These are phyloP conservation scores for Fusarium acutatum DNA, from an alignment of 2,329 filamentous ascomycete species.

Conservation along the genomic window DNA sequence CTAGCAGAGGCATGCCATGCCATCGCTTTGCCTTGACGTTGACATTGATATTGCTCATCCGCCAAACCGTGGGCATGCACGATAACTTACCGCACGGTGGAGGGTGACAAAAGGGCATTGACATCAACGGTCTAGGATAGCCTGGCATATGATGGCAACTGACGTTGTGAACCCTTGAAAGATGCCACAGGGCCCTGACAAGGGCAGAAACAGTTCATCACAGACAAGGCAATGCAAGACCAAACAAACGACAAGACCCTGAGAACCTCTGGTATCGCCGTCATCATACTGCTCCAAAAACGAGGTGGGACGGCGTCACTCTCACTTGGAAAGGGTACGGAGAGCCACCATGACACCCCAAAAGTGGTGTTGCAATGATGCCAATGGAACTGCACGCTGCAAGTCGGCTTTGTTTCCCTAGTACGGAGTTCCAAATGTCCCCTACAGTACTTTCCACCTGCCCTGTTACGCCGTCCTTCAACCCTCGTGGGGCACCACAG, in stretches of 20 bases:
- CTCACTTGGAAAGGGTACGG: slow-evolving; percentile 11
- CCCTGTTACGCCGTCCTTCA: slow-evolving; percentile 15
- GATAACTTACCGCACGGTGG: slow-evolving; percentile 12
- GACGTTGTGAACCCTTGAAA: slow-evolving; percentile 39
- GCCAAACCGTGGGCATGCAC: slow-evolving; percentile 3
- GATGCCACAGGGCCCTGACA: slow-evolving; percentile 33
- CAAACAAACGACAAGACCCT: slow-evolving; percentile 34
- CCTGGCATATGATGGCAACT: slow-evolving; percentile 29
- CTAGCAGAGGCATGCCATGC: slow-evolving; percentile 26
- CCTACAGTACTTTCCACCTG: slow-evolving; percentile 25
- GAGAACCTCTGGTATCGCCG: slow-evolving; percentile 34
- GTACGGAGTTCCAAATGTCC: not conserved
- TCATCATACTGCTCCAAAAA: slow-evolving; percentile 41
- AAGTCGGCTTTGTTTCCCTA: slow-evolving; percentile 19
- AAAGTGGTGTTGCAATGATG: slow-evolving; percentile 42
- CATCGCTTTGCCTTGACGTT: slow-evolving; percentile 14
- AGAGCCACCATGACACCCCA: slow-evolving; percentile 21
- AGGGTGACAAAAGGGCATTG: slow-evolving; percentile 36
- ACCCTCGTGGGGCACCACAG: slow-evolving; percentile 17
- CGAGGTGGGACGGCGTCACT: slow-evolving; percentile 37
- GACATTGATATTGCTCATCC: slow-evolving; percentile 9
- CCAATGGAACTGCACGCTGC: slow-evolving; percentile 32
- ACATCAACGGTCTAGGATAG: slow-evolving; percentile 39
- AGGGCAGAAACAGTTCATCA: slow-evolving; percentile 6
- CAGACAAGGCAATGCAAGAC: slow-evolving; percentile 16